Evolutionary conservation across 2,329 filamentous ascomycete genomes (phyloP).

Genomic region (Microdochium nivale): DNA sequence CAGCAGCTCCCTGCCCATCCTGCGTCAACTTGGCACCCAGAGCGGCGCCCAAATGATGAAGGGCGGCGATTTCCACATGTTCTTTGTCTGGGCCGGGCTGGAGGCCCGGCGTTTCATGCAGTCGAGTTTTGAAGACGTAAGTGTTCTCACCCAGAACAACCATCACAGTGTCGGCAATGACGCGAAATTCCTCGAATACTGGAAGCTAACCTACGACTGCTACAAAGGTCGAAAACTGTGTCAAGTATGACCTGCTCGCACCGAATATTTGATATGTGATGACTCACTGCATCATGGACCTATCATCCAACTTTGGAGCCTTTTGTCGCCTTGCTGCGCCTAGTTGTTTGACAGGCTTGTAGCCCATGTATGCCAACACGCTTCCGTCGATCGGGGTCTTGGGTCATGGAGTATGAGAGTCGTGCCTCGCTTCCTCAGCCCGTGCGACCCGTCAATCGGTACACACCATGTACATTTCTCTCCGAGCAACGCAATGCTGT

Average conservation of each 20-base stretch:
- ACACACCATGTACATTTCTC: too few relatives aligned
- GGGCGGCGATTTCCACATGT: conserved; percentile 71
- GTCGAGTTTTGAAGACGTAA: conserved; percentile 79
- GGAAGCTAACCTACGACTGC: conserved; percentile 1
- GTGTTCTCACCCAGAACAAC: conserved; percentile 16
- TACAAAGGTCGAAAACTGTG: conserved; percentile 68
- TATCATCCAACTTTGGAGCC: background rate
- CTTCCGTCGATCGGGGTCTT: too few relatives aligned
- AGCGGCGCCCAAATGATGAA: conserved; percentile 62
- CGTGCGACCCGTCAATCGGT: too few relatives aligned
- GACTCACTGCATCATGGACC: background rate
- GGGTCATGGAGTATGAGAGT: too few relatives aligned
- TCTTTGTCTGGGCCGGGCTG: conserved; percentile 84
- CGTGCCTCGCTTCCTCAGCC: too few relatives aligned
- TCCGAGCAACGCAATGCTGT: too few relatives aligned
- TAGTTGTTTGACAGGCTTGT: too few relatives aligned
- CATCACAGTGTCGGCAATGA: conserved; percentile 8
- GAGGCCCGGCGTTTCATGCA: conserved; percentile 86
- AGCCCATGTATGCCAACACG: background rate
- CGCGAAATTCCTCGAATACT: conserved; percentile 2
- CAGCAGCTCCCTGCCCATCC: conserved; percentile 75
- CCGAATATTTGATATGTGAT: conserved; percentile 61
- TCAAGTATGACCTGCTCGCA: conserved; percentile 82
- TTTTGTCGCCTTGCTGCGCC: too few relatives aligned
- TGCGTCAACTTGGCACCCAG: conserved; percentile 77